Conservation (phyloP, 257 asterid genomes). For the Jasminum sambac region DNA sequence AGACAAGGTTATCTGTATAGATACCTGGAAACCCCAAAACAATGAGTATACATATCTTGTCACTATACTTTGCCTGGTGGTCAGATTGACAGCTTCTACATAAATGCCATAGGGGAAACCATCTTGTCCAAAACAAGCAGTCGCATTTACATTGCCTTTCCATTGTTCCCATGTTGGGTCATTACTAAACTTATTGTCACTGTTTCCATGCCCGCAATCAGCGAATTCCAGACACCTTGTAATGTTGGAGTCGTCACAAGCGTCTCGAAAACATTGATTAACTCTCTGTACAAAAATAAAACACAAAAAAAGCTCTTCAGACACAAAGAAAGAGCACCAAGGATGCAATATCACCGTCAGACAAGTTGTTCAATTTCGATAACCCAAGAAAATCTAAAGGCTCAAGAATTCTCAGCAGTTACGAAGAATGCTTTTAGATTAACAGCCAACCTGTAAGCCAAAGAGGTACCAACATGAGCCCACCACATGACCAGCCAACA, state of each 20-base stretch:
- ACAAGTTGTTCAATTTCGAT: not conserved
- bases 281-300: constrained; percentile 59
- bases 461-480: constrained; percentile 94
- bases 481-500: constrained; percentile 77
- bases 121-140: constrained; percentile 58
- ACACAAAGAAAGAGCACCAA: not conserved
- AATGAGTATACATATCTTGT: constrained; percentile 78
- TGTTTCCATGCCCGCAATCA: constrained; percentile 65
- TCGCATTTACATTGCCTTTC: constrained; percentile 52
- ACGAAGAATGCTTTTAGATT: constrained; percentile 16
- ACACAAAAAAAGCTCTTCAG: constrained; percentile 14
- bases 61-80: constrained; percentile 37
- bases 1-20: not conserved
- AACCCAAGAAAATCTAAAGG: not conserved
- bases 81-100: constrained; percentile 56
- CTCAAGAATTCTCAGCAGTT: not conserved
- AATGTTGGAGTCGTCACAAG: constrained; percentile 48
- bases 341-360: not conserved
- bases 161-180: constrained; percentile 50
- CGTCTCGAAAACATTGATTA: constrained; percentile 78
- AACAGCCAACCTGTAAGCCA: constrained; percentile 64
- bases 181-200: constrained; percentile 12
- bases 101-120: constrained; percentile 71
- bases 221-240: constrained; percentile 45
- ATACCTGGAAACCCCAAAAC: constrained; percentile 99